Base-by-base conservation (phyloP, 805 yeast genomes). In the Metschnikowia gelsemii region DNA sequence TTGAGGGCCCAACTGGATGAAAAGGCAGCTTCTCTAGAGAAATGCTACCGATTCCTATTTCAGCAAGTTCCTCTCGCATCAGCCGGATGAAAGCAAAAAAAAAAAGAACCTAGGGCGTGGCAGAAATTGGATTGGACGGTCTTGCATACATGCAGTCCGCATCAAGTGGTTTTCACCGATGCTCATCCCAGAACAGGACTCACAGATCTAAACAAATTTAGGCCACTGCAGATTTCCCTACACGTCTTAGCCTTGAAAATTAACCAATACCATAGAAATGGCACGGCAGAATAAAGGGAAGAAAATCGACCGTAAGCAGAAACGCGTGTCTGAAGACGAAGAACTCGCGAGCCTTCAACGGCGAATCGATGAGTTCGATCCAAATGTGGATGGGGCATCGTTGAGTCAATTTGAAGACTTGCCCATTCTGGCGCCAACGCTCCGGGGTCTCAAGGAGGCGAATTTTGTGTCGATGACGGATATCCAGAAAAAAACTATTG, bases 391-490 rank as follows among this genome's bases (percentile, higher is more conserved):
- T 38, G 33, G 37, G 21, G 27, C 23, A 8, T 17, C 20, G 5
- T 35, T 38, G 24, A 25, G 32, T 24, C 36, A 32, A 40, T 42
- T 45, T 33, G 72, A 73, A 38, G 90, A 90, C 44, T 71, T 90
- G n/a, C 96, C 97, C 7, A 60, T 90, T 21, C 76, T 89, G 3
- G 58, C 66, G 7, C 68, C 70, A 3, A 83, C 95, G 11, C 52
- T 81, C 9, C 74, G 73, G 46, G 98, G 98, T 2, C 65, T 93
- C 29, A 79, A 76, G 45, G 86, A 80, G 40, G 74, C 95, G n/a
- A 84, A 87, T 38, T 93, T 84, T 60, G 72, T 85, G 1, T 73
- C 79, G 8, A 63, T 90, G 68, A 93, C 99, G 0, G 96, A 86
- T 31, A 87, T 93, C 43, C 99, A 93, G 56, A 78, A 75, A 46